A percentile compares a stretch with the other conserved stretches of the same genome.
Evolutionary conservation across 2,329 filamentous ascomycete species (phyloP).

Genomic region (Leptodontidium sp.): DNA sequence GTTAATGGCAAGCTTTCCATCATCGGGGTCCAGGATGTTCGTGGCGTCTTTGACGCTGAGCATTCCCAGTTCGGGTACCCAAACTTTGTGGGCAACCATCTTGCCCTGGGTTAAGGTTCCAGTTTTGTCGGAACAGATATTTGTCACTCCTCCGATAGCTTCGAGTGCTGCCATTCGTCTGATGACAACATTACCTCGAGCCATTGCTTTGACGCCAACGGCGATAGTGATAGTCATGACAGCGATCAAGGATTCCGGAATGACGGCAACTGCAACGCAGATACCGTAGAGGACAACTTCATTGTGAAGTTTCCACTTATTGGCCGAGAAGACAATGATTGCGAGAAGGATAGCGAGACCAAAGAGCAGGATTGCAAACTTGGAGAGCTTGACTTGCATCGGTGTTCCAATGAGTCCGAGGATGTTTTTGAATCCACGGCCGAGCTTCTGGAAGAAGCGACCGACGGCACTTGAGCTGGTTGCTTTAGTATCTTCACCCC

Average conservation of each 20-base stretch:
- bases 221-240: conserved; percentile 77
- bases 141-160: conserved; percentile 68
- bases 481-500: conserved; percentile 61
- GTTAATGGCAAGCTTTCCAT: conserved; percentile 59
- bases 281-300: conserved; percentile 69
- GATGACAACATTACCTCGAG: conserved; percentile 69
- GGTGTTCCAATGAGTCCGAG: conserved; percentile 80
- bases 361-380: conserved; percentile 84
- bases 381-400: conserved; percentile 83
- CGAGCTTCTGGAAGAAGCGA: conserved; percentile 56
- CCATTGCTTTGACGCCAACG: conserved; percentile 71
- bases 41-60: conserved; percentile 62
- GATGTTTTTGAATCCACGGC: conserved; percentile 56
- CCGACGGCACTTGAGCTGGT: conserved; percentile 57
- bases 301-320: conserved; percentile 59
- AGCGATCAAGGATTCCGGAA: conserved; percentile 73
- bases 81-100: conserved; percentile 63
- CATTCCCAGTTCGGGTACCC: conserved; percentile 62
- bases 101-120: conserved; percentile 66
- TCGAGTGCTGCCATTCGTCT: conserved; percentile 71
- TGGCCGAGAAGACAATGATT: conserved; percentile 68
- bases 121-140: conserved; percentile 61
- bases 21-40: conserved; percentile 68
- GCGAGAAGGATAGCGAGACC: conserved; percentile 70
- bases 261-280: conserved; percentile 68